These are phyloP conservation scores for Termitomyces sp. DNA, from an alignment of 768 basidiomycete species.

Conservation along the genomic window DNA sequence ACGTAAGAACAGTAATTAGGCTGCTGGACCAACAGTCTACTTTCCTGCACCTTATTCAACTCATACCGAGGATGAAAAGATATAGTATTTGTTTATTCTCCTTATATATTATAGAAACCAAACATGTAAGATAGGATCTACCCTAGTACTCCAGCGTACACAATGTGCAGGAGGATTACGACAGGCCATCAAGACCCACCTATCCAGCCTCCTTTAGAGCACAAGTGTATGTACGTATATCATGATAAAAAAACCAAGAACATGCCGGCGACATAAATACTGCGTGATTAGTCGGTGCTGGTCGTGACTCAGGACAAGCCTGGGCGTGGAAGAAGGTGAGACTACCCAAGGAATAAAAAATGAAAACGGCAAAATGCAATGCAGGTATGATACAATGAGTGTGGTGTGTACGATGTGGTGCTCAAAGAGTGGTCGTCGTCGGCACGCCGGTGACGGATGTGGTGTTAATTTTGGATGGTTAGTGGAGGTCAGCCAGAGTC, in stretches of 20 bases:
- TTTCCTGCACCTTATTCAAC: not conserved
- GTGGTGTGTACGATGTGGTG: conserved; percentile 9
- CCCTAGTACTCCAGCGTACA: conserved; percentile 10
- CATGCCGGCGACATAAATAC: conserved; percentile 13
- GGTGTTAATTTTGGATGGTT: not conserved
- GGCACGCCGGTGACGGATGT: conserved; percentile 5
- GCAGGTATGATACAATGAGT: conserved; percentile 13
- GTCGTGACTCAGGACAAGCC: conserved; percentile 5
- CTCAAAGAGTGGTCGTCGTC: conserved; percentile 10
- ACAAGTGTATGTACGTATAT: conserved; percentile 1
- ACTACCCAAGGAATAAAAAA: not conserved
- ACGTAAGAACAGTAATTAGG: no score
- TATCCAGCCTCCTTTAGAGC: conserved; percentile 3
- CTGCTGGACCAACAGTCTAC: no score
- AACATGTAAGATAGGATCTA: conserved; percentile 3
- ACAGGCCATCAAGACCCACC: conserved; percentile 9
- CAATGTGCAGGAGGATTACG: conserved; percentile 6
- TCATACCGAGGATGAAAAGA: conserved; percentile 20
- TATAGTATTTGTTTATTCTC: not conserved
- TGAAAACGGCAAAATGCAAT: not conserved
- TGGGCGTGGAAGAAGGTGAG: not conserved
- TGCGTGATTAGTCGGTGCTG: conserved; percentile 12
- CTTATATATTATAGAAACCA: not conserved
- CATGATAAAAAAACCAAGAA: conserved; percentile 2
- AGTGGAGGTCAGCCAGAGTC: not conserved